A percentile compares a stretch with the other conserved stretches of the same genome.
phyloP scores from a whole-genome alignment of 2,329 filamentous ascomycete species.

The Sporothrix humicola region DNA sequence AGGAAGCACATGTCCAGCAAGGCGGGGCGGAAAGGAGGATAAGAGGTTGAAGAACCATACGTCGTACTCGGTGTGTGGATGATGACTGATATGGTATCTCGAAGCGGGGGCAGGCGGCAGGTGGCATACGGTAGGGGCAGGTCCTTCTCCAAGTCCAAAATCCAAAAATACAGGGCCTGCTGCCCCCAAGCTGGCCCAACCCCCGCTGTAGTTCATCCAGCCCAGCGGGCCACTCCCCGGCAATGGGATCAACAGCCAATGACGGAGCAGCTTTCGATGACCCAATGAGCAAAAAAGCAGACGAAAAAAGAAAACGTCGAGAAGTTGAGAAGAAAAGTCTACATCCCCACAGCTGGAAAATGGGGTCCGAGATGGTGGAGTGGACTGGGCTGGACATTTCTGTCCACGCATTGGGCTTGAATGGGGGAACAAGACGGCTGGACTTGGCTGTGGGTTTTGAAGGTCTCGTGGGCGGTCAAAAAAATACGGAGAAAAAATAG shows the following conservation, averaged over 20 bases:
- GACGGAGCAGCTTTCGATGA: not conserved
- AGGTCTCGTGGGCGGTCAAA: conserved; percentile 4
- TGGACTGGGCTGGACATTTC: not conserved
- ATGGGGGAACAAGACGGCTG: not conserved
- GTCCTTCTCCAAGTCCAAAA: not conserved
- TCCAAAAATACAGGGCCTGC: not conserved
- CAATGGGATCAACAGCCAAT: not conserved
- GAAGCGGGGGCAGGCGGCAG: conserved; percentile 20
- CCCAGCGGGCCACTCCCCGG: not conserved
- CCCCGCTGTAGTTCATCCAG: not conserved
- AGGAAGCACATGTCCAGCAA: not conserved
- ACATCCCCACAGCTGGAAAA: conserved; percentile 18
- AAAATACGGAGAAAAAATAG: not conserved
- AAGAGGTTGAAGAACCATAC: not conserved
- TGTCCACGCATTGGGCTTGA: not conserved
- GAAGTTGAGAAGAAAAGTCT: not conserved
- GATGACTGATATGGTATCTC: conserved; percentile 10
- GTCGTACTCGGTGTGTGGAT: not conserved
- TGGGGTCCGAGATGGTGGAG: conserved; percentile 24
- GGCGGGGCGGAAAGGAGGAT: not conserved
- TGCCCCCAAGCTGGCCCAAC: not conserved
- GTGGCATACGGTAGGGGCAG: not conserved
- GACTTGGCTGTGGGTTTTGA: conserved; percentile 3
- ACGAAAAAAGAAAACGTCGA: not conserved
- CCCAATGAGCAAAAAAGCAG: not conserved